Base-by-base conservation (phyloP, 495 filamentous ascomycete species). In the Xylaria longipes region DNA sequence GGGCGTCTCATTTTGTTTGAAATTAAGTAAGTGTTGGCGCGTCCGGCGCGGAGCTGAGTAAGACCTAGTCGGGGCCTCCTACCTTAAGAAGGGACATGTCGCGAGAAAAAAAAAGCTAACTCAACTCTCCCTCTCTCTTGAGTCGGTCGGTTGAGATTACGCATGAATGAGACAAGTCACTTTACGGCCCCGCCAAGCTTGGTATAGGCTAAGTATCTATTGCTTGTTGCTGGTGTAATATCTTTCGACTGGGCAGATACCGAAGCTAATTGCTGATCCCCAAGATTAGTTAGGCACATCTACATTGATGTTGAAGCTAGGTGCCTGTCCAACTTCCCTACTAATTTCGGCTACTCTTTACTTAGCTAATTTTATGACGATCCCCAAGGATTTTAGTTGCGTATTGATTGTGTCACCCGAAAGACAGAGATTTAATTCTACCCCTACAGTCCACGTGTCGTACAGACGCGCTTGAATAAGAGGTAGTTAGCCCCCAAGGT, bases 401-500 rank as follows among this genome's bases (percentile, higher is more conserved):
- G 29, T 52, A 46, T 48, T 25, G 37, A 61, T 31, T 33, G 39
- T 60, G 67, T 61, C 29, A 61, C 67, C 41, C 22, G 4, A 60
- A 25, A 35, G 29, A 39, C 39, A 35, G 29, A 11, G 29, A 15
- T 37, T 46, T 39, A 8, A 6, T 20, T 22, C 15, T 35, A n/a
- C 43, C 57, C n/a, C 45, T 33, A 64, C 65, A 35, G 27, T 35
- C 68, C 68, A 45, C 60, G 60, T 46, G 68, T 70, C 68, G 68
- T 31, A 70, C 68, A 64, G 41, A n/a, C 33, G 68, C 68, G 68
- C 46, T 70, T 70, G 58, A 33, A 5, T 2, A 39, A 5, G 56
- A 43, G 14, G 14, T 3, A 29, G 15, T 22, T 8, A 15, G n/a
- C 15, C 35, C 54, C n/a, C 27, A 33, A 35, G 27, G 20, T 27